phyloP scores from a whole-genome alignment of 805 yeast species.

The Helenozyma rhizophorensis region DNA sequence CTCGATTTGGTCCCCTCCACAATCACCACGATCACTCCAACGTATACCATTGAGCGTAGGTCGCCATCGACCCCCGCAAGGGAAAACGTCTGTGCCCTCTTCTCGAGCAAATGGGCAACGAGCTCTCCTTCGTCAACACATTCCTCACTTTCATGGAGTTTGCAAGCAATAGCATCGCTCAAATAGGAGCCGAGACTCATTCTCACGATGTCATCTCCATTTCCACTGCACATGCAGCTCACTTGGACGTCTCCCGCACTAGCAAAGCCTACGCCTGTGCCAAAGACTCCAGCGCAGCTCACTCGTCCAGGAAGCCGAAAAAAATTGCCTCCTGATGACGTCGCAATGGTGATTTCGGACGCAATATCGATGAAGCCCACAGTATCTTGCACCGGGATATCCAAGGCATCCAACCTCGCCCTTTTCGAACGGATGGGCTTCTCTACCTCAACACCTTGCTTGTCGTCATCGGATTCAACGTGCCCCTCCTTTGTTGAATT shows the following conservation, averaged over 20 bases:
- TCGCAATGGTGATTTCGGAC: slow-evolving; percentile 15
- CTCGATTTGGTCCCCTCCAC: not conserved
- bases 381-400: slow-evolving; percentile 34
- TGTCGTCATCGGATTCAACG: not conserved
- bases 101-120: slow-evolving; percentile 15
- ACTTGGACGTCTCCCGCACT: slow-evolving; percentile 18
- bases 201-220: slow-evolving; percentile 51
- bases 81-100: slow-evolving; percentile 5
- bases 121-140: slow-evolving; percentile 16
- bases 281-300: slow-evolving; percentile 52
- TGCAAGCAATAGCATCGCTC: slow-evolving; percentile 15
- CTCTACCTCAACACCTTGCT: not conserved
- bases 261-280: slow-evolving; percentile 37
- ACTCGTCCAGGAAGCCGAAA: slow-evolving; percentile 46
- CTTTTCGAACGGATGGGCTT: not conserved
- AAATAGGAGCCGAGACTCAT: slow-evolving; percentile 34
- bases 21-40: slow-evolving; percentile 25
- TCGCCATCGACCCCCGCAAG: slow-evolving; percentile 11
- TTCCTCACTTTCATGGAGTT: slow-evolving; percentile 7
- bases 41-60: slow-evolving; percentile 18
- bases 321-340: slow-evolving; percentile 54
- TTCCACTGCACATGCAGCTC: slow-evolving; percentile 46
- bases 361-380: slow-evolving; percentile 35
- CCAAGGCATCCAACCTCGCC: not conserved
- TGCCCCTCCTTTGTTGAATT: not conserved